phyloP scores from a whole-genome alignment of 345 rosid species.

The Mallotus nudiflorus region DNA sequence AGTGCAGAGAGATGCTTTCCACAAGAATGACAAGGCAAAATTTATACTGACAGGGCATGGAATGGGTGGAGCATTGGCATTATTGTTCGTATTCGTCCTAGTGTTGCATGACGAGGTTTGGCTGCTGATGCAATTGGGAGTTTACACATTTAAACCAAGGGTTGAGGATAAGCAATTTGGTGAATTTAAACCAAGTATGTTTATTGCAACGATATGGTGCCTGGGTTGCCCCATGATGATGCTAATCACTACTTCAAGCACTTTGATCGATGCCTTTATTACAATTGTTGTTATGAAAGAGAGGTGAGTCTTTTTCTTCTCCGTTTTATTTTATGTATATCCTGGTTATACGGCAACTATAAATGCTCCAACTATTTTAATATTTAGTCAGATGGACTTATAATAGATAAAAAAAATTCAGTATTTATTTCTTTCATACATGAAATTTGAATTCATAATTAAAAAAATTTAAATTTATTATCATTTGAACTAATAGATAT shows the following conservation, averaged over 20 bases:
- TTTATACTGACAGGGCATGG: slow-evolving; percentile 26
- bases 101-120: slow-evolving; percentile 3
- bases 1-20: neutral
- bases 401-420: no score
- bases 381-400: no score
- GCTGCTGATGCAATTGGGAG: slow-evolving; percentile 17
- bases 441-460: no score
- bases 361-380: no score
- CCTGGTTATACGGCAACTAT: no score
- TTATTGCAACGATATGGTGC: slow-evolving; percentile 22
- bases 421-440: no score
- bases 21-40: slow-evolving; percentile 15
- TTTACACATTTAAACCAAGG: slow-evolving; percentile 28
- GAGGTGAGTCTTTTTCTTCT: slow-evolving; percentile 30
- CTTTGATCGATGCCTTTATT: slow-evolving; percentile 17
- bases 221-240: slow-evolving; percentile 24
- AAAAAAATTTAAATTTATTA: no score
- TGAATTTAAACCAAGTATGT: slow-evolving; percentile 11
- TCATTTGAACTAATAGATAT: no score
- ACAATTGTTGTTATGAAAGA: slow-evolving; percentile 11
- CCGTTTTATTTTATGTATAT: no score
- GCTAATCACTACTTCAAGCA: slow-evolving; percentile 13
- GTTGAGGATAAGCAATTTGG: slow-evolving; percentile 21
- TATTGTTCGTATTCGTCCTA: slow-evolving; percentile 15
- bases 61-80: slow-evolving; percentile 27